Base-by-base conservation (phyloP, 495 filamentous ascomycete species). In the Terfezia claveryi region DNA sequence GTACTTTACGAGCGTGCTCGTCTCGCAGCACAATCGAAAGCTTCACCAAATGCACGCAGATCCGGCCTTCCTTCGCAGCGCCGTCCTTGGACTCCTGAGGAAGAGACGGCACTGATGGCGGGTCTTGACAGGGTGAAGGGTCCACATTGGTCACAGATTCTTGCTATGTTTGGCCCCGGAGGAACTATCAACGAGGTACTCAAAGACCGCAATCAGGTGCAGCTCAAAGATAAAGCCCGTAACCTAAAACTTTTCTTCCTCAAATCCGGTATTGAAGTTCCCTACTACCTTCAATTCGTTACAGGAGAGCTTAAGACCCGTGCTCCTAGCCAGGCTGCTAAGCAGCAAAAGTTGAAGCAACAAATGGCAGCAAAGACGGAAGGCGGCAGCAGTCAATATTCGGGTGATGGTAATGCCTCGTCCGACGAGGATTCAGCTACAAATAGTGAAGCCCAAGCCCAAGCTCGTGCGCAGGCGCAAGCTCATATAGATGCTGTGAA, bases 171-270 rank as follows among this genome's bases (percentile, higher is more conserved):
- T 62, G 88, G 88, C 0, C 76, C 78, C 0, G 83, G 83, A 37
- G 88, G 88, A 5, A 81, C 80, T 4, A 77, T 91, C 54, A 88
- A 81, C 52, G 81, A 91, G 58, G 81, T 85, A 6, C 72, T 96
- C 38, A 93, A 92, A 61, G 89, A 94, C 61, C 79, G 88, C 44
- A 93, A 88, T 52, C 88, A 96, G 64, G 89, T 95, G 0, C 88
- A 95, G 63, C 72, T 95, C 12, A 95, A 95, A 64, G 88, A 96
- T 63, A 96, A 96, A 66, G 88, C 88, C 9, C 74, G 88, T 38
- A 96, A 96, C 56, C 66, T 96, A 55, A 96, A 96, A 67, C 74
- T 96, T 0, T 94, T 93, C 70, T 94, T 94, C 67, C 70, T 96
- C 53, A 96, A 96, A 70, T 89, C 81, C 27, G 83, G 82, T 14